A percentile compares a stretch with the other conserved stretches of the same genome.
Evolutionary conservation across 2,329 filamentous ascomycete genomes (phyloP).

Genomic region (Aspergillus terreus): DNA sequence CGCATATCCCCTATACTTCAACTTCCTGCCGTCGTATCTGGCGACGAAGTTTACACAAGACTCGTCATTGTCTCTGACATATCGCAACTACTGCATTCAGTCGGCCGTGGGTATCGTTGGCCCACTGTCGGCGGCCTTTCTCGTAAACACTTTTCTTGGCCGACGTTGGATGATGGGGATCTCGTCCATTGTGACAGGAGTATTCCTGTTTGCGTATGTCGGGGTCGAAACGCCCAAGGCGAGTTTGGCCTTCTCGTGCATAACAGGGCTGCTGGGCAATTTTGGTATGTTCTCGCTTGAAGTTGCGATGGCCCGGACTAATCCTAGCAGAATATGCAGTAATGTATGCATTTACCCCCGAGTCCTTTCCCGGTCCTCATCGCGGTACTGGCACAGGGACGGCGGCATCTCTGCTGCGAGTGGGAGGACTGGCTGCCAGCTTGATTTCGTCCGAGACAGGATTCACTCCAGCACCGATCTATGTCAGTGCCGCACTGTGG

Average conservation of each 20-base stretch:
- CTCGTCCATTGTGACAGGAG: slow-evolving; percentile 43
- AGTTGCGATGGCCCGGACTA: background rate
- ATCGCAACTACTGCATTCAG: slow-evolving; percentile 25
- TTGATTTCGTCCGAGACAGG: slow-evolving; percentile 43
- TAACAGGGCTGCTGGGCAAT: slow-evolving; percentile 47
- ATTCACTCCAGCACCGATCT: slow-evolving; percentile 44
- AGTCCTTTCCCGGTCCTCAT: slow-evolving; percentile 26
- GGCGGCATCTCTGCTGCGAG: slow-evolving; percentile 29
- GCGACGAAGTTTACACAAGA: slow-evolving; percentile 33
- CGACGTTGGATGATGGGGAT: slow-evolving; percentile 45
- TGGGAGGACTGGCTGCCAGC: slow-evolving; percentile 39
- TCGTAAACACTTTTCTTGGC: slow-evolving; percentile 41
- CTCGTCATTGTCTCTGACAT: slow-evolving; percentile 19
- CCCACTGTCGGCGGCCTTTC: slow-evolving; percentile 40
- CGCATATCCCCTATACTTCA: slow-evolving; percentile 47
- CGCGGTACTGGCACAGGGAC: slow-evolving; percentile 25
- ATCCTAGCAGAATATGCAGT: slow-evolving; percentile 25
- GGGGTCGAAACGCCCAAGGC: slow-evolving; percentile 36
- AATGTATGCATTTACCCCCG: slow-evolving; percentile 27
- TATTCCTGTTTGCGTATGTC: slow-evolving; percentile 48
- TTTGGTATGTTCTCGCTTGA: slow-evolving; percentile 15
- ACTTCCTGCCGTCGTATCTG: slow-evolving; percentile 47
- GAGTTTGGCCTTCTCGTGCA: slow-evolving; percentile 31
- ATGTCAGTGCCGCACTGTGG: slow-evolving; percentile 45
- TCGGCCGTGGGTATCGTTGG: slow-evolving; percentile 40